phyloP scores from a whole-genome alignment of 2,329 filamentous ascomycete genomes.

The Pyrenophora tritici-repentis region DNA sequence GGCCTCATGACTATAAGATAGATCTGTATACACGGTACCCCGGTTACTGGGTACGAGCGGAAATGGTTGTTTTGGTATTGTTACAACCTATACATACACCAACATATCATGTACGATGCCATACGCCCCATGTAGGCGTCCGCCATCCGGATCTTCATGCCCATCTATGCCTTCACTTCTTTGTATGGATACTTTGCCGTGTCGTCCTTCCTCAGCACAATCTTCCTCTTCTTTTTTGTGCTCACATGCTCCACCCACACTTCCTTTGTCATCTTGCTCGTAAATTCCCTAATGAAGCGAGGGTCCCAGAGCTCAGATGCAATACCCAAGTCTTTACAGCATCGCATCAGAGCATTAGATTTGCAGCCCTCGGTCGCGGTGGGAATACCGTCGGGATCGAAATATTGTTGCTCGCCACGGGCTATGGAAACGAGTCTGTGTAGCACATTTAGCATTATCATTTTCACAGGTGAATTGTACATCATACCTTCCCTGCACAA shows the following conservation, averaged over 20 bases:
- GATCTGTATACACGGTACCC: conserved; percentile 4
- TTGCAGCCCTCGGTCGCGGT: conserved; percentile 97
- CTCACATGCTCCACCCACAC: conserved; percentile 85
- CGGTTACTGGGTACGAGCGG: conserved; percentile 1
- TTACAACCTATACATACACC: conserved; percentile 1
- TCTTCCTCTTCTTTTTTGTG: conserved; percentile 87
- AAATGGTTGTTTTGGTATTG: background rate
- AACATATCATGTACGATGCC: background rate
- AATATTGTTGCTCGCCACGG: conserved; percentile 93
- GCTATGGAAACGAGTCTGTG: conserved; percentile 87
- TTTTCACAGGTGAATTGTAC: background rate
- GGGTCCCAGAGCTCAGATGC: conserved; percentile 97
- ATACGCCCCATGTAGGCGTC: background rate
- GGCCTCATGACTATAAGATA: conserved; percentile 6
- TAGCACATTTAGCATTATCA: background rate
- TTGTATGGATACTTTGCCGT: conserved; percentile 69
- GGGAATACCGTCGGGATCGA: conserved; percentile 84
- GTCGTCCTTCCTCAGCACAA: conserved; percentile 85
- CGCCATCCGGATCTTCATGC: background rate
- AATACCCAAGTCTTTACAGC: conserved; percentile 96
- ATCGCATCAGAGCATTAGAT: conserved; percentile 95
- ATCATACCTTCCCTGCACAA: conserved; percentile 82
- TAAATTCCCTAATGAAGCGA: conserved; percentile 82
- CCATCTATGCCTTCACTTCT: conserved; percentile 46
- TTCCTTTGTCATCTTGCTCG: conserved; percentile 74